Percentiles rank a stretch among this genome's conserved stretches.
These are phyloP conservation scores for Cornus kousa DNA, from an alignment of 148 eudicot species.

Conservation along the genomic window DNA sequence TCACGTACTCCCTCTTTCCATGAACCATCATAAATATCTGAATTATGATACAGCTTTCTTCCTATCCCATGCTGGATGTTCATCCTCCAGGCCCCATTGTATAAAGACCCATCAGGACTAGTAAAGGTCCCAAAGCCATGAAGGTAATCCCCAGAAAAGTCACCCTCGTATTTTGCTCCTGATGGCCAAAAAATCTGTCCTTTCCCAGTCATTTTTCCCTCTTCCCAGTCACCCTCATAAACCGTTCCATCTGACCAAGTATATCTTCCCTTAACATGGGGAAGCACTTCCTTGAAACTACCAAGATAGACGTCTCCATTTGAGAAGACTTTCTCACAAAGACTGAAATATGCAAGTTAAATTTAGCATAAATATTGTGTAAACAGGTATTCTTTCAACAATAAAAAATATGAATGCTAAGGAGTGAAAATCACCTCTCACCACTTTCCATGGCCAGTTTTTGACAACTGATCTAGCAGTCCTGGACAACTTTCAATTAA, in stretches of 20 bases:
- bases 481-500: neutral
- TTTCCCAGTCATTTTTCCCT: conserved; percentile 85
- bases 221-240: conserved; percentile 86
- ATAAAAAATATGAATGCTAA: neutral
- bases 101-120: conserved; percentile 54
- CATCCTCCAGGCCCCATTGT: conserved; percentile 82
- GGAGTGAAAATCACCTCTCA: conserved; percentile 34
- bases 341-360: conserved; percentile 28
- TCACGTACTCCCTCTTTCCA: conserved; percentile 91
- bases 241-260: conserved; percentile 81
- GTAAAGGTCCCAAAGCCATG: conserved; percentile 76
- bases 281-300: conserved; percentile 44
- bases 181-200: conserved; percentile 75
- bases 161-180: conserved; percentile 71
- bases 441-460: conserved; percentile 36
- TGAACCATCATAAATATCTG: conserved; percentile 77
- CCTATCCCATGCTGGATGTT: conserved; percentile 85
- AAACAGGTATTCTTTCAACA: neutral
- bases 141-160: conserved; percentile 82
- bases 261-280: conserved; percentile 88
- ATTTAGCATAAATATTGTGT: neutral
- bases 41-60: conserved; percentile 62
- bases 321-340: conserved; percentile 41
- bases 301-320: conserved; percentile 78
- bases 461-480: conserved; percentile 10